These are phyloP conservation scores for Prunus kanzakura DNA, from an alignment of 306 rosid species.

Conservation along the genomic window DNA sequence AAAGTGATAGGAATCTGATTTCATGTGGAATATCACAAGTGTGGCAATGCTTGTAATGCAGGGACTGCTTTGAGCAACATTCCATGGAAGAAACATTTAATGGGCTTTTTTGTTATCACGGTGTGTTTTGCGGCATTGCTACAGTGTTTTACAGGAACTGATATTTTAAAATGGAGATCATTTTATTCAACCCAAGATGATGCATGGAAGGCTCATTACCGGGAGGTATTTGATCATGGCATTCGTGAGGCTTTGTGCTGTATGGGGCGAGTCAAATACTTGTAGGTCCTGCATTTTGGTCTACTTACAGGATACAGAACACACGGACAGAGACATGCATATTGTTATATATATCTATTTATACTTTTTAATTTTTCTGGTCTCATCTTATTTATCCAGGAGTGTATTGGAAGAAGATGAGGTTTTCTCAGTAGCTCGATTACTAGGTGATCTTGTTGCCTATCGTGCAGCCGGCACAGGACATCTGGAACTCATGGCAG, in stretches of 20 bases:
- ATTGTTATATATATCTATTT: not conserved
- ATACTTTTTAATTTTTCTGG: slow-evolving; percentile 20
- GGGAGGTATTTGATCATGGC: slow-evolving; percentile 79
- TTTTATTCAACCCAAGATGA: slow-evolving; percentile 64
- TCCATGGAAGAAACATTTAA: slow-evolving; percentile 39
- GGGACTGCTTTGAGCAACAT: slow-evolving; percentile 30
- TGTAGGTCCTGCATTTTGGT: slow-evolving; percentile 41
- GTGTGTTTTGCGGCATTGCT: slow-evolving; percentile 45
- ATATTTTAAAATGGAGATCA: slow-evolving; percentile 82
- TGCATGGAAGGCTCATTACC: slow-evolving; percentile 88
- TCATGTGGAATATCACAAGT: not conserved
- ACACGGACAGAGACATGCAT: too few relatives aligned
- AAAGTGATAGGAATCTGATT: not conserved
- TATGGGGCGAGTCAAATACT: slow-evolving; percentile 75
- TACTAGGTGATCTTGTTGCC: slow-evolving; percentile 86
- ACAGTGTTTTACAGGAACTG: slow-evolving; percentile 68
- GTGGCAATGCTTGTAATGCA: slow-evolving; percentile 24
- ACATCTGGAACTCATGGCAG: slow-evolving; percentile 91
- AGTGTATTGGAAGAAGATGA: slow-evolving; percentile 69
- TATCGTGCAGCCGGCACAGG: slow-evolving; percentile 93
- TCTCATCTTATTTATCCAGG: slow-evolving; percentile 33
- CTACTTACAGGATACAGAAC: not conserved
- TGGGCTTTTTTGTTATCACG: slow-evolving; percentile 38
- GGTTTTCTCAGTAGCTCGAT: slow-evolving; percentile 76
- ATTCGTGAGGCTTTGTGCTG: slow-evolving; percentile 94